A percentile compares a stretch with the other conserved stretches of the same genome.
These are phyloP conservation scores for Phialophora chinensis DNA, from an alignment of 2,329 filamentous ascomycete species.

Conservation along the genomic window DNA sequence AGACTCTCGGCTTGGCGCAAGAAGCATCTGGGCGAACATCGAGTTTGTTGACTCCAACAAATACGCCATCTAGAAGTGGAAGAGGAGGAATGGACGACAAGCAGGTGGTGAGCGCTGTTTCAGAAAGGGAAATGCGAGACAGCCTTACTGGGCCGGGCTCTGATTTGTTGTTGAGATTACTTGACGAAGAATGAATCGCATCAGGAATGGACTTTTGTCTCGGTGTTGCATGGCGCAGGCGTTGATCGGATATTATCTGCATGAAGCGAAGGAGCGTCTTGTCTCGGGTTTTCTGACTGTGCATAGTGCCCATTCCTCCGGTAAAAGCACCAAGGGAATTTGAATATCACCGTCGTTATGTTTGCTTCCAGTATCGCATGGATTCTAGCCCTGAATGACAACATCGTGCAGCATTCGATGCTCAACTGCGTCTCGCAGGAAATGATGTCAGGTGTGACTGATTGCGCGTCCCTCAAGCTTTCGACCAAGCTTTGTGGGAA, in stretches of 20 bases:
- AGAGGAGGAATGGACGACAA: slow-evolving; percentile 71
- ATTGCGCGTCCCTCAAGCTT: slow-evolving; percentile 19
- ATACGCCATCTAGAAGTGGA: slow-evolving; percentile 63
- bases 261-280: slow-evolving; percentile 27
- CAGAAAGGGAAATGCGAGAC: slow-evolving; percentile 77
- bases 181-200: slow-evolving; percentile 39
- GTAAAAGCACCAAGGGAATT: not conserved
- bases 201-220: slow-evolving; percentile 15
- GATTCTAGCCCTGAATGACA: not conserved
- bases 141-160: slow-evolving; percentile 66
- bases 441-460: slow-evolving; percentile 12
- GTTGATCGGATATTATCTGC: slow-evolving; percentile 9
- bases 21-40: slow-evolving; percentile 71
- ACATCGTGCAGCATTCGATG: not conserved
- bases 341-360: not conserved
- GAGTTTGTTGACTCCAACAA: slow-evolving; percentile 70
- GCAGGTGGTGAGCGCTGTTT: slow-evolving; percentile 76
- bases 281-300: slow-evolving; percentile 17
- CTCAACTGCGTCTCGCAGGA: not conserved
- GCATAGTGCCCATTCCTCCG: slow-evolving; percentile 2
- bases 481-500: slow-evolving; percentile 7
- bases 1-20: slow-evolving; percentile 81
- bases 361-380: not conserved
- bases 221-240: slow-evolving; percentile 25
- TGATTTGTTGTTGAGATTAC: slow-evolving; percentile 51